phyloP scores from a whole-genome alignment of 441 rosid species.

The Gossypium lobatum region DNA sequence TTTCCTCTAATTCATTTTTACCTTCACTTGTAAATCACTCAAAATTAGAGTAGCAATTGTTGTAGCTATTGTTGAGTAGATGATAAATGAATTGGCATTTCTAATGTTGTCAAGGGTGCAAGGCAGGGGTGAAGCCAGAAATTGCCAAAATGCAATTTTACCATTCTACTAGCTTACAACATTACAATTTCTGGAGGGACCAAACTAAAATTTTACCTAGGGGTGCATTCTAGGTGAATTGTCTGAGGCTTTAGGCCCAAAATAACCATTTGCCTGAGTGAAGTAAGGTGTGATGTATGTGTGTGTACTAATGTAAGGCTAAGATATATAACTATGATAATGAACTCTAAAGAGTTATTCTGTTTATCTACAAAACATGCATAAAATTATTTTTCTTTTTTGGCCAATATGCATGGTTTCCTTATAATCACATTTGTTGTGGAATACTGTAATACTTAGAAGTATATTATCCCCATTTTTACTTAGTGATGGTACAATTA shows the following conservation, averaged over 20 bases:
- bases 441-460: neutral
- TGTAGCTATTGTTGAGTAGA: neutral
- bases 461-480: neutral
- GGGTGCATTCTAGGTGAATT: neutral
- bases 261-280: neutral
- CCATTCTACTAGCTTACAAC: too few relatives aligned
- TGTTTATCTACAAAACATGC: neutral
- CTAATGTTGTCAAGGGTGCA: neutral
- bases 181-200: too few relatives aligned
- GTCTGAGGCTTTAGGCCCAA: neutral
- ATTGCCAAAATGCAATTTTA: too few relatives aligned
- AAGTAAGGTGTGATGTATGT: neutral
- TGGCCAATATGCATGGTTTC: neutral
- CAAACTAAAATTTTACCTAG: too few relatives aligned
- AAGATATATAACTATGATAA: neutral
- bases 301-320: neutral
- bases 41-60: neutral
- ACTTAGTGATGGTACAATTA: neutral
- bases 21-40: neutral
- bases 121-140: neutral
- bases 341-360: neutral
- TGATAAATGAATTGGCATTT: conserved; percentile 2
- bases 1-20: neutral
- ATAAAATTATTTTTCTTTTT: neutral
- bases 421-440: neutral